phyloP scores from a whole-genome alignment of 176 grass and related monocot genomes.

The Luzula sylvatica region DNA sequence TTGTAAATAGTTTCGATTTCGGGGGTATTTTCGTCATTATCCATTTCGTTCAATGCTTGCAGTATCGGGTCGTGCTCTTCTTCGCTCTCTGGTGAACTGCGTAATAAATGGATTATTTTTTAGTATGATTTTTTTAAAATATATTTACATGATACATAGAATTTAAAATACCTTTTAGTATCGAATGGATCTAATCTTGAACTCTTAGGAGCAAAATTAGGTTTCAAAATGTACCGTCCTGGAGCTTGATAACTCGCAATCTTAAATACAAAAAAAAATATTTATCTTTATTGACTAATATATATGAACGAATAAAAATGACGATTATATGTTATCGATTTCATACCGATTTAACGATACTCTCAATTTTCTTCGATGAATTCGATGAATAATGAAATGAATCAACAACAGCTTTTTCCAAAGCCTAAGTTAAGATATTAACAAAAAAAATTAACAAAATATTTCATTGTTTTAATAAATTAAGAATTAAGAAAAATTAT shows the following conservation, averaged over 20 bases:
- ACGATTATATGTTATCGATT: background rate
- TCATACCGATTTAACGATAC: constrained; percentile 71
- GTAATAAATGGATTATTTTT: no score
- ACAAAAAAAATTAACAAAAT: no score
- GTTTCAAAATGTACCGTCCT: constrained; percentile 77
- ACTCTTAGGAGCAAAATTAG: constrained; percentile 48
- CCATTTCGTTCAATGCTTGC: no score
- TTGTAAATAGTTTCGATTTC: no score
- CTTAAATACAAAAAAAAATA: constrained; percentile 30
- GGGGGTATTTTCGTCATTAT: no score
- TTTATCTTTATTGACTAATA: constrained; percentile 9
- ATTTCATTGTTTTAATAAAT: background rate
- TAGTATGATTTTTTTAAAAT: no score
- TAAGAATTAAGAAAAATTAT: background rate
- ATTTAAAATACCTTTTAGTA: constrained; percentile 34
- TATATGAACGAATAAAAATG: no score
- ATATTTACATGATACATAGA: no score
- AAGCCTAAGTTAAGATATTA: constrained; percentile 34
- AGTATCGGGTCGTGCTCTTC: no score
- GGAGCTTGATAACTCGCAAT: constrained; percentile 78
- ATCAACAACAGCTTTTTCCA: constrained; percentile 84
- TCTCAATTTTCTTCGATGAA: constrained; percentile 66
- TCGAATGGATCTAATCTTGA: constrained; percentile 43
- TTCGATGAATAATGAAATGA: constrained; percentile 47
- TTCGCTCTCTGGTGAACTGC: no score